These are phyloP conservation scores for Exserohilum turcica DNA, from an alignment of 2,329 filamentous ascomycete genomes.

Conservation along the genomic window DNA sequence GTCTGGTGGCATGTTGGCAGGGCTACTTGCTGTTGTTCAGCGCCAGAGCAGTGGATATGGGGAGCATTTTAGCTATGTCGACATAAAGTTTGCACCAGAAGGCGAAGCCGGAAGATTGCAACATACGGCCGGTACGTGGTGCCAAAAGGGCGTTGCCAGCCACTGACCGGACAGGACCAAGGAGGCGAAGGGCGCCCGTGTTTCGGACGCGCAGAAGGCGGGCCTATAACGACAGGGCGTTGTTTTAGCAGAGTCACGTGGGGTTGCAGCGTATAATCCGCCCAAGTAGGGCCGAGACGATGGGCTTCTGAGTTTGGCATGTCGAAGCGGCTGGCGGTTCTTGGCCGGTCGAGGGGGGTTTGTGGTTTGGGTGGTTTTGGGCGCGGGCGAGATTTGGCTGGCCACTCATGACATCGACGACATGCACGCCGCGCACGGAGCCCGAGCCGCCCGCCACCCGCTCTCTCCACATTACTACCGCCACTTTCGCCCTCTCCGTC, in stretches of 20 bases:
- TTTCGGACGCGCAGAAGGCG: slow-evolving; percentile 6
- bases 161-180: neutral
- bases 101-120: neutral
- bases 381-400: neutral
- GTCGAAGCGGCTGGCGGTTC: no score
- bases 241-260: slow-evolving; percentile 15
- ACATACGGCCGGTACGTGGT: neutral
- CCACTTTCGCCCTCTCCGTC: slow-evolving; percentile 21
- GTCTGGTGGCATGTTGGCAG: slow-evolving; percentile 14
- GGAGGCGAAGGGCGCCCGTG: neutral
- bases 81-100: neutral
- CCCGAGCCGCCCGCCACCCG: slow-evolving; percentile 23
- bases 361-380: slow-evolving; percentile 3
- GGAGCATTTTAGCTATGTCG: neutral
- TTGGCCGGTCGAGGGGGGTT: neutral
- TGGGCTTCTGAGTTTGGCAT: no score
- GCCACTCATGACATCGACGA: slow-evolving; percentile 23
- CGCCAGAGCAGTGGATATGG: neutral
- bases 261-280: neutral
- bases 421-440: slow-evolving; percentile 12
- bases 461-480: slow-evolving; percentile 10
- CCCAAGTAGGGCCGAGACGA: neutral
- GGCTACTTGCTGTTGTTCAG: neutral
- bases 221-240: neutral
- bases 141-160: slow-evolving; percentile 1